Evolutionary conservation across 495 filamentous ascomycete species (phyloP), one percentile per base, ranked within the genome.

Genomic region (Xylaria flabelliformis): DNA sequence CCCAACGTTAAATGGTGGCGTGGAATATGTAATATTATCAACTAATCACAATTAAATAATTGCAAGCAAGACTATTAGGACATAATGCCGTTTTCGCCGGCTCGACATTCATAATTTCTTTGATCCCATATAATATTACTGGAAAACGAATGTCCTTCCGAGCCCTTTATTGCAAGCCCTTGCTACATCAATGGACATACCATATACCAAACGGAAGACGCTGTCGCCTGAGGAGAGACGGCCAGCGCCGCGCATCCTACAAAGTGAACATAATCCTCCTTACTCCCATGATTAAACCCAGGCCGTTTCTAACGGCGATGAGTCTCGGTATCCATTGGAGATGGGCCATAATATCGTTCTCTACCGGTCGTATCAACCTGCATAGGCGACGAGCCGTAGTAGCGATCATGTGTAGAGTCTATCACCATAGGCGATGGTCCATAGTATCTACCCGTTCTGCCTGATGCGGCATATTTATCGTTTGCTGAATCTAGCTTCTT

Each of bases 341-440:
- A 61, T 61, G 56, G 56, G 26, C 56, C 56, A 61, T 61, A 61
- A 39, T 61, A 61, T 17, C 56, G 56, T 61, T 8, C 56, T 61
- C 26, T 39, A 61, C 56, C 56, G 10, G 56, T 61, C 10, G 56
- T 32, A 39, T 61, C 56, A 32, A 61, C 15, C 19, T 32, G 26
- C 56, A 61, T 61, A 32, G 56, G 56, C 34, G 56, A 61, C n/a
- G 56, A 61, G 8, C 56, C 56, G 56, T 61, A 61, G 56, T 61
- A 32, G 12, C 56, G 56, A 1, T 39, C 34, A 17, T 21, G 3
- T 17, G 56, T 61, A 15, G 56, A 26, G 26, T 61, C 56, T 24
- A 61, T 24, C 56, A 3, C 21, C 46, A 50, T 50, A 50, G 46
- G 46, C n/a, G 46, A 50, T 21, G 46, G n/a, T 17, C 46, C 12